Evolutionary conservation across 2,329 filamentous ascomycete species (phyloP), one percentile per base, ranked within the genome.

Genomic region (Biscogniauxia marginata): DNA sequence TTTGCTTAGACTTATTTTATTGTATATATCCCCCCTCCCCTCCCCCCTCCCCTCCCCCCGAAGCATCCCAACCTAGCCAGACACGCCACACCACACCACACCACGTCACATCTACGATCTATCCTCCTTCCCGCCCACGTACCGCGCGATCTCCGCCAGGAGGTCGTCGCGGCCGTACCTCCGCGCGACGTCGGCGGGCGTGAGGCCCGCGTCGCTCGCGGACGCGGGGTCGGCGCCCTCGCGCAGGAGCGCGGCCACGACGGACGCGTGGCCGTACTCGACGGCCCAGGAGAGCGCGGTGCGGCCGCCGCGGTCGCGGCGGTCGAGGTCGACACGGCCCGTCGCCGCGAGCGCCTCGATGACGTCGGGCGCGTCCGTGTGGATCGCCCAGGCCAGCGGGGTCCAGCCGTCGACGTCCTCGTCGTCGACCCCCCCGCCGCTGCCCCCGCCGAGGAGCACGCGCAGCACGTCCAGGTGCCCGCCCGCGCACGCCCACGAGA

Each of bases 381-480:
- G 61, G 6, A 73, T 64, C 7, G 71, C 70, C 73, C 70, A 75
- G n/a, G 66, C 55, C 18, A 75, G 52, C 3, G 72, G 73, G 13
- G 71, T 71, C 73, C 73, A 75, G 20, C 63, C 62, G 52, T 71
- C 64, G 6, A 66, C 62, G 61, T 75, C 72, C 22, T 50, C 52
- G 7, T 67, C 64, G 54, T 75, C 70, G 21, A 67, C 64, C 3
- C 68, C 70, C 30, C 9, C 44, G n/a, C 60, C 52, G 48, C 60
- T 69, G 23, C 61, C 50, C 43, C 67, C 25, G 20, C 67, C 67
- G 2, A 74, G 55, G 7, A 74, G 64, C 49, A 62, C 62, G 24
- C 56, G 30, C 24, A 75, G 49, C 3, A 67, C 63, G 11, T 65
- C 56, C 5, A 59, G 51, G 44, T 71, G 65, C 9, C 66, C 61